Evolutionary conservation across 2,329 filamentous ascomycete species (phyloP).

Genomic region (Parastagonospora avenae): DNA sequence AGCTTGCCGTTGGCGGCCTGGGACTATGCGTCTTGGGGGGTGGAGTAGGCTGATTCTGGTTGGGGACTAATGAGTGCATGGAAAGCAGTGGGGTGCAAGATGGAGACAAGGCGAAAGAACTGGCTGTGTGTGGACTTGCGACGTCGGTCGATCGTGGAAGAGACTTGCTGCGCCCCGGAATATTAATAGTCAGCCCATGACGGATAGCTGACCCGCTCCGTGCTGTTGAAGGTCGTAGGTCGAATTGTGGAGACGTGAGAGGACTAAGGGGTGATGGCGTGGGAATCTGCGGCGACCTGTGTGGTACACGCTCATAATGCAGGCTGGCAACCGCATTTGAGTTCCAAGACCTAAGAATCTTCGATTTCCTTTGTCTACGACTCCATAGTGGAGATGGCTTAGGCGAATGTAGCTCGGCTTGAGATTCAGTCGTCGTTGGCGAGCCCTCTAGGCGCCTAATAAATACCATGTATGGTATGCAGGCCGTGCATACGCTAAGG

Average conservation of each 20-base stretch:
- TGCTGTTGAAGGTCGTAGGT: conserved; percentile 13
- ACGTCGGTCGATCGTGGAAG: conserved; percentile 8
- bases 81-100: conserved; percentile 27
- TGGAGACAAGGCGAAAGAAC: conserved; percentile 33
- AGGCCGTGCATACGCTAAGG: conserved; percentile 37
- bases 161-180: conserved; percentile 17
- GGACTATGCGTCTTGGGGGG: conserved; percentile 20
- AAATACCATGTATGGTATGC: conserved; percentile 42
- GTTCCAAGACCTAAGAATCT: conserved; percentile 13
- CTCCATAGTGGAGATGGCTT: conserved; percentile 16
- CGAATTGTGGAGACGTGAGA: conserved; percentile 17
- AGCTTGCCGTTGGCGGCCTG: conserved; percentile 4
- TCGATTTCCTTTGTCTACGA: conserved; percentile 16
- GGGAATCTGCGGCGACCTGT: conserved; percentile 28
- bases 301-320: conserved; percentile 20
- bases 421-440: conserved; percentile 12
- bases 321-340: conserved; percentile 9
- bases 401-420: conserved; percentile 4
- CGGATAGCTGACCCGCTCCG: conserved; percentile 20
- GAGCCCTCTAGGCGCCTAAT: conserved; percentile 27
- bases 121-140: conserved; percentile 33
- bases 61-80: conserved; percentile 10
- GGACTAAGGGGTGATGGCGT: conserved; percentile 25
- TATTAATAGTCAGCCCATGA: conserved; percentile 27
- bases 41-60: conserved; percentile 16